Conservation (phyloP, 306 rosid genomes). For the Morella rubra region DNA sequence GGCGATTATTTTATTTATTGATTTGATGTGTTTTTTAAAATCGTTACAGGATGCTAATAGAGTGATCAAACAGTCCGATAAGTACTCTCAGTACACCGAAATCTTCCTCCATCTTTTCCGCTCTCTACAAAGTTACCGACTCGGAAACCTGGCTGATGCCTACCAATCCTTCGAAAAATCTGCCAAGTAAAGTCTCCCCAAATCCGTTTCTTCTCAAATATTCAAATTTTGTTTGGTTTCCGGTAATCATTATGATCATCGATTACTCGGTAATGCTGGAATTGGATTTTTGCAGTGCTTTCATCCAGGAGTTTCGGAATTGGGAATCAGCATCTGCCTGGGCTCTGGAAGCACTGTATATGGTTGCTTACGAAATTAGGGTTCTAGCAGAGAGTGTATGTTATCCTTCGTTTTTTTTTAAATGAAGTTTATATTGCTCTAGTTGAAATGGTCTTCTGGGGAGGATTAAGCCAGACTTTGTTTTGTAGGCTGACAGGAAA, state of each 20-base stretch:
- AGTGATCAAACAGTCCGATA: conserved; percentile 72
- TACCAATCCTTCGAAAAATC: conserved; percentile 80
- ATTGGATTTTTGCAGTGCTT: conserved; percentile 58
- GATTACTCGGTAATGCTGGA: conserved; percentile 1
- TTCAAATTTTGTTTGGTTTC: not conserved
- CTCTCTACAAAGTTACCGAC: conserved; percentile 60
- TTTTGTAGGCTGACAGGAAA: conserved; percentile 71
- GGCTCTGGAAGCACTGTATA: conserved; percentile 85
- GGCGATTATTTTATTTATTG: conserved; percentile 7
- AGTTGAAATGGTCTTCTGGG: conserved; percentile 6
- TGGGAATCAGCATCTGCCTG: conserved; percentile 96
- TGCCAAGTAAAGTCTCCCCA: conserved; percentile 47
- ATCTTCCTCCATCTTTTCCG: conserved; percentile 69
- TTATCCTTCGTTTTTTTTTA: not conserved
- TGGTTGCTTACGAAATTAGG: conserved; percentile 78
- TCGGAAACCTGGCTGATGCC: conserved; percentile 58
- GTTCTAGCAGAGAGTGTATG: conserved; percentile 89
- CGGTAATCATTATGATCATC: not conserved
- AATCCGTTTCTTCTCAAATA: not conserved
- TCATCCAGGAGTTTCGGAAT: conserved; percentile 90
- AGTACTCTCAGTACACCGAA: conserved; percentile 58
- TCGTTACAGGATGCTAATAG: conserved; percentile 50
- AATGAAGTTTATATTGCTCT: not conserved
- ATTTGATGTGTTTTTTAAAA: not conserved
- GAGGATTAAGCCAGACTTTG: conserved; percentile 7